A percentile compares a stretch with the other conserved stretches of the same genome.
Evolutionary conservation across 2,329 filamentous ascomycete genomes (phyloP).

Genomic region (Alternaria infectoria): DNA sequence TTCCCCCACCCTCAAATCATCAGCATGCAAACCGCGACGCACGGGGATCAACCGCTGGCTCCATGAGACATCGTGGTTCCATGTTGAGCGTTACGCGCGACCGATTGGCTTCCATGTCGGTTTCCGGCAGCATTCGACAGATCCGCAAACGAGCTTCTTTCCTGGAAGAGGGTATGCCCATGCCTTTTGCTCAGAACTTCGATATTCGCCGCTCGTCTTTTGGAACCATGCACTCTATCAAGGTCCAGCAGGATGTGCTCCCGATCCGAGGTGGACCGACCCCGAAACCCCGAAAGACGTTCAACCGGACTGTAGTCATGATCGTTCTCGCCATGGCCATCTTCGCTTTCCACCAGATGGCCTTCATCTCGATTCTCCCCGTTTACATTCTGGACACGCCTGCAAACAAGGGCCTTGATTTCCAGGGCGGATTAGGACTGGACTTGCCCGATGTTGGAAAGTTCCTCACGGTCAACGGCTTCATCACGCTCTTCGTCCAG

Average conservation of each 20-base stretch:
- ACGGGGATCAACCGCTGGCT: constrained; percentile 36
- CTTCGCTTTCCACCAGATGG: constrained; percentile 90
- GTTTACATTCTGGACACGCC: constrained; percentile 87
- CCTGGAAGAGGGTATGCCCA: constrained; percentile 45
- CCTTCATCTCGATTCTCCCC: constrained; percentile 86
- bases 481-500: constrained; percentile 76
- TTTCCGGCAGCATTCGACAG: constrained; percentile 39
- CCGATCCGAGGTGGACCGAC: constrained; percentile 22
- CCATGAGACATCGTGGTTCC: constrained; percentile 31
- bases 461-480: constrained; percentile 71
- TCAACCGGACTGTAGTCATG: constrained; percentile 72
- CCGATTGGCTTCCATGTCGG: constrained; percentile 36
- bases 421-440: constrained; percentile 68
- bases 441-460: constrained; percentile 69
- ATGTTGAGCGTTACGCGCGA: constrained; percentile 33
- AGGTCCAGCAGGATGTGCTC: constrained; percentile 34
- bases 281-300: constrained; percentile 48
- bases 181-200: constrained; percentile 40
- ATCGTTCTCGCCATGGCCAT: constrained; percentile 82
- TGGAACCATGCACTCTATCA: constrained; percentile 47
- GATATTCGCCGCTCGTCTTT: constrained; percentile 46
- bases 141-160: constrained; percentile 47
- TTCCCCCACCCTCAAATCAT: constrained; percentile 53
- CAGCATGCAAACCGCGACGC: constrained; percentile 49
- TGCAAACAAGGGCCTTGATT: constrained; percentile 37